Evolutionary conservation across 1,139 yeast species (phyloP).

Genomic region (Blastobotrys capitulatus): DNA sequence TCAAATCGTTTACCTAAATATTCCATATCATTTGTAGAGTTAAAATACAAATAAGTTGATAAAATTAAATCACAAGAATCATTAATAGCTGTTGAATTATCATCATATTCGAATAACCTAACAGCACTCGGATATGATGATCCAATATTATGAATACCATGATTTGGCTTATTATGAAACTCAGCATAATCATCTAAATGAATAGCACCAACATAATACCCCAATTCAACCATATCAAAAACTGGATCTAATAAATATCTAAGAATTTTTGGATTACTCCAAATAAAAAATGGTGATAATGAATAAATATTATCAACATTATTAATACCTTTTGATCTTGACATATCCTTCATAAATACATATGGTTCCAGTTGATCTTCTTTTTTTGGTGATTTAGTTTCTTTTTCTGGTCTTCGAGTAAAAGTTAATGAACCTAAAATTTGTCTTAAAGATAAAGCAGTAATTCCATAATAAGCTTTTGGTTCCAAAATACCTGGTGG

Average conservation of each 20-base stretch:
- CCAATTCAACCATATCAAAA: constrained; percentile 5
- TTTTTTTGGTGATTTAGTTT: too few relatives aligned
- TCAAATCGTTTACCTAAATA: constrained; percentile 5
- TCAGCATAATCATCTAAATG: too few relatives aligned
- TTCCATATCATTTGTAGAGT: neutral
- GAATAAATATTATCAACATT: constrained; percentile 10
- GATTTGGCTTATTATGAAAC: too few relatives aligned
- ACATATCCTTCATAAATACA: constrained; percentile 8
- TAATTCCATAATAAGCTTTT: constrained; percentile 9
- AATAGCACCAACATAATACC: constrained; percentile 7
- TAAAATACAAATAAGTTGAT: neutral
- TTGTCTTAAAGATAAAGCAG: constrained; percentile 9
- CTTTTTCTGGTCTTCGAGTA: neutral
- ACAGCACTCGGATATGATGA: constrained; percentile 8
- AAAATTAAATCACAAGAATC: constrained; percentile 6
- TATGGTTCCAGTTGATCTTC: too few relatives aligned
- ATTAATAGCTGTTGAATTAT: constrained; percentile 10
- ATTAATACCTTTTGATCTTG: constrained; percentile 7
- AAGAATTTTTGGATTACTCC: constrained; percentile 2
- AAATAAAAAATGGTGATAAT: constrained; percentile 8
- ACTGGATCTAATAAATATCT: constrained; percentile 6
- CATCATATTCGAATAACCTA: constrained; percentile 7
- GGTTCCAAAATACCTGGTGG: constrained; percentile 7
- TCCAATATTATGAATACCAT: constrained; percentile 12
- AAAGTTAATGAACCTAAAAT: constrained; percentile 1